phyloP scores from a whole-genome alignment of 2,329 filamentous ascomycete genomes.

The Diplocarpon rosae region DNA sequence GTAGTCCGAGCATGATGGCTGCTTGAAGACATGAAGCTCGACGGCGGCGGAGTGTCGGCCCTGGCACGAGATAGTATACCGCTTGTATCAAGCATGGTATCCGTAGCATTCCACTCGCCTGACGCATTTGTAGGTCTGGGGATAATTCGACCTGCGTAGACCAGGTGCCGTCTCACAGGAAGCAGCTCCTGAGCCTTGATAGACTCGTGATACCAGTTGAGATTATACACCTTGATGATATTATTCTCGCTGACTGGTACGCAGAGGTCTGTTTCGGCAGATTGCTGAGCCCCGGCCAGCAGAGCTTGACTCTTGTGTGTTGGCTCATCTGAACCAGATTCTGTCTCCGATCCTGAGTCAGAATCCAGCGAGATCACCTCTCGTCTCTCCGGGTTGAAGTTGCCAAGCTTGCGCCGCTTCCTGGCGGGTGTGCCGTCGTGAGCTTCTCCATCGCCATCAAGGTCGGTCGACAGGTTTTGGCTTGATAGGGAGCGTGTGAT shows the following conservation, averaged over 20 bases:
- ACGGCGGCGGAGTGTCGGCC: constrained; percentile 14
- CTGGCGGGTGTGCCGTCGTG: constrained; percentile 16
- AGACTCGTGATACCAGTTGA: constrained; percentile 48
- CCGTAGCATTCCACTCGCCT: no score
- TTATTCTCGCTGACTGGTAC: constrained; percentile 1
- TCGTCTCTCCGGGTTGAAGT: constrained; percentile 9
- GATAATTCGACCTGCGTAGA: constrained; percentile 39
- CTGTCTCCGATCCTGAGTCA: constrained; percentile 28
- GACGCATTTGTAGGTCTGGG: neutral
- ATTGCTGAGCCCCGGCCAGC: no score
- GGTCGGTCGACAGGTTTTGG: no score
- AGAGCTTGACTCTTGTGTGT: no score
- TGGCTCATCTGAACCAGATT: neutral
- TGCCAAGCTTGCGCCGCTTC: constrained; percentile 22
- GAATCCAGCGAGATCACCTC: constrained; percentile 21
- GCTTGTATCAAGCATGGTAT: neutral
- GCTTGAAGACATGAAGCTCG: constrained; percentile 16
- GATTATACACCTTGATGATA: constrained; percentile 42
- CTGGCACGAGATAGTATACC: constrained; percentile 22
- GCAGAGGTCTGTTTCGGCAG: no score
- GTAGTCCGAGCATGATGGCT: constrained; percentile 3
- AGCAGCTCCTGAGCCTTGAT: constrained; percentile 34
- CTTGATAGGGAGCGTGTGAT: no score
- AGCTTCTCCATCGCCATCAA: neutral
- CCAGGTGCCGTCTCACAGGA: constrained; percentile 38